These are phyloP conservation scores for Amaranthus cruentus DNA, from an alignment of 148 eudicot genomes.

Conservation along the genomic window DNA sequence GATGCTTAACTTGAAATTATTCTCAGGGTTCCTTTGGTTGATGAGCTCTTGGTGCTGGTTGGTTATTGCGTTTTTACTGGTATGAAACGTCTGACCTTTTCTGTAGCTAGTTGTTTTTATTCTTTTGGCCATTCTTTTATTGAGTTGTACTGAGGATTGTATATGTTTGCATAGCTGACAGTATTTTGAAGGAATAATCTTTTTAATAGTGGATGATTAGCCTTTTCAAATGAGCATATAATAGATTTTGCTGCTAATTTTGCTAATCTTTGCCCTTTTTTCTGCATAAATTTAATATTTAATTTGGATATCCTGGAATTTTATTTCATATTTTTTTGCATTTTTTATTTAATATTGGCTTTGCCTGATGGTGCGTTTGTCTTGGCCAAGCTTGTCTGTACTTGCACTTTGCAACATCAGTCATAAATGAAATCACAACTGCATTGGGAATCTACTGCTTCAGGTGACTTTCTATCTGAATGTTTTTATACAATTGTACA, in stretches of 20 bases:
- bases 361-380: slow-evolving; percentile 11
- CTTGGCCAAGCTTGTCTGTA: slow-evolving; percentile 50
- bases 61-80: slow-evolving; percentile 72
- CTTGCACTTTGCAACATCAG: slow-evolving; percentile 84
- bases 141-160: background rate
- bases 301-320: background rate
- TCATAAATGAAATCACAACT: slow-evolving; percentile 80
- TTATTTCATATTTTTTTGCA: background rate
- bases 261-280: background rate
- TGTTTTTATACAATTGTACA: background rate
- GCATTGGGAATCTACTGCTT: slow-evolving; percentile 90
- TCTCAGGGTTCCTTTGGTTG: slow-evolving; percentile 76
- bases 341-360: background rate
- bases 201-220: too few relatives aligned
- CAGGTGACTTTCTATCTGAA: slow-evolving; percentile 49
- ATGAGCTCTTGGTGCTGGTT: slow-evolving; percentile 78
- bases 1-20: background rate
- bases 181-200: background rate
- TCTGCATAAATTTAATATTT: background rate
- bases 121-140: background rate
- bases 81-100: slow-evolving; percentile 19
- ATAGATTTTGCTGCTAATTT: too few relatives aligned
- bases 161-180: background rate
- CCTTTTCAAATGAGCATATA: too few relatives aligned
- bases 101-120: background rate